Percentiles rank a stretch among this genome's conserved stretches.
These are phyloP conservation scores for Leptographium radiaticola DNA, from an alignment of 2,329 filamentous ascomycete species.

Conservation along the genomic window DNA sequence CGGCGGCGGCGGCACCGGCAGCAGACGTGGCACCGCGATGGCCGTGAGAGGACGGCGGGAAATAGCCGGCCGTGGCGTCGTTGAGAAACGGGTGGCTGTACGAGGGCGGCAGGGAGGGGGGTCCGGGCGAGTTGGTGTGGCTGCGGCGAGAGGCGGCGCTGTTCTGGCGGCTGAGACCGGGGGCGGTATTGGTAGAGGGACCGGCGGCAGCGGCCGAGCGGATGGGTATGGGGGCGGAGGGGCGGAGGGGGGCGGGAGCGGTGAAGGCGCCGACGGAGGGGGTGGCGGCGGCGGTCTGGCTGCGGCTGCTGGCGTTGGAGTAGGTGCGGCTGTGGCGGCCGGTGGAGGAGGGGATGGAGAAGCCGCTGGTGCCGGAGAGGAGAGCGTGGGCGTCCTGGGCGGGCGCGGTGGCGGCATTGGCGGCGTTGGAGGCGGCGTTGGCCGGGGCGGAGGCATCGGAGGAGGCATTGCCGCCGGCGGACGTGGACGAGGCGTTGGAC, in stretches of 20 bases:
- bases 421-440: too few relatives aligned
- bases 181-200: conserved; percentile 17
- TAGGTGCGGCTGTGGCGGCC: conserved; percentile 42
- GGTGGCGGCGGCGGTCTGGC: conserved; percentile 29
- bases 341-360: conserved; percentile 40
- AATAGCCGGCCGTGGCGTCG: conserved; percentile 21
- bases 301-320: conserved; percentile 41
- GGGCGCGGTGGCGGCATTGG: neutral
- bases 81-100: conserved; percentile 28
- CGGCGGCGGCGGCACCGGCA: conserved; percentile 9
- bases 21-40: conserved; percentile 14
- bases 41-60: conserved; percentile 9
- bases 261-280: conserved; percentile 30
- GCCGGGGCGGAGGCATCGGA: neutral
- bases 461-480: conserved; percentile 8
- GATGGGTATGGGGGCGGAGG: conserved; percentile 18
- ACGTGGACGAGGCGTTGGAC: conserved; percentile 46
- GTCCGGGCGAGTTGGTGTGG: conserved; percentile 34
- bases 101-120: conserved; percentile 24
- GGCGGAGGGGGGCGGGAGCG: conserved; percentile 25
- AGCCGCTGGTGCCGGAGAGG: conserved; percentile 42
- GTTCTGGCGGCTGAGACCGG: conserved; percentile 37
- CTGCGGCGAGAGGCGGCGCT: conserved; percentile 41
- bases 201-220: conserved; percentile 25
- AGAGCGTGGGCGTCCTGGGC: conserved; percentile 29